Conservation (phyloP, 345 rosid genomes). For the Erodium maritimum region DNA sequence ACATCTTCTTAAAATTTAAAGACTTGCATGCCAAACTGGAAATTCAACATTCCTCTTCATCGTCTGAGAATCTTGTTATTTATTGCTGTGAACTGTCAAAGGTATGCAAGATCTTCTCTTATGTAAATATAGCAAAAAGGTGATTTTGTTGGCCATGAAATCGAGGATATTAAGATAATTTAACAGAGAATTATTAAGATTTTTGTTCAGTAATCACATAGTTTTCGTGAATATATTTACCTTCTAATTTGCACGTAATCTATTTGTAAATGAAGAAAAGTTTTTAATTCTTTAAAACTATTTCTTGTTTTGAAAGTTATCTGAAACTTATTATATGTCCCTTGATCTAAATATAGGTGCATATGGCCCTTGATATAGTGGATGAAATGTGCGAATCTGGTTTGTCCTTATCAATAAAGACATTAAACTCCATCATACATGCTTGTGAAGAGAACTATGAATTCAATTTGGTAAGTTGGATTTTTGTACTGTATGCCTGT, state of each 20-base stretch:
- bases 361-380: slow-evolving; percentile 55
- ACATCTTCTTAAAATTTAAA: slow-evolving; percentile 41
- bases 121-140: neutral
- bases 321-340: neutral
- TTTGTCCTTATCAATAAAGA: slow-evolving; percentile 32
- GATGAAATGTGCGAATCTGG: slow-evolving; percentile 52
- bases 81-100: slow-evolving; percentile 38
- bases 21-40: slow-evolving; percentile 45
- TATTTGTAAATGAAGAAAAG: neutral
- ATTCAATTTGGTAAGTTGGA: slow-evolving; percentile 45
- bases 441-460: slow-evolving; percentile 50
- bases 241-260: neutral
- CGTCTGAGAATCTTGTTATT: slow-evolving; percentile 49
- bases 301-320: neutral
- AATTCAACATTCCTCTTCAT: slow-evolving; percentile 41
- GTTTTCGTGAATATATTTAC: no score
- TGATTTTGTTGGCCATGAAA: slow-evolving; percentile 1
- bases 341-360: slow-evolving; percentile 42
- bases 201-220: no score
- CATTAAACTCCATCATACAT: slow-evolving; percentile 36
- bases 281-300: neutral
- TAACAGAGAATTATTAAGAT: no score
- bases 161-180: neutral
- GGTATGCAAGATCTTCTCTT: slow-evolving; percentile 26
- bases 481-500: neutral